Evolutionary conservation across 83 land plant species (phyloP).

Genomic region (Isoetes engelmannii): DNA sequence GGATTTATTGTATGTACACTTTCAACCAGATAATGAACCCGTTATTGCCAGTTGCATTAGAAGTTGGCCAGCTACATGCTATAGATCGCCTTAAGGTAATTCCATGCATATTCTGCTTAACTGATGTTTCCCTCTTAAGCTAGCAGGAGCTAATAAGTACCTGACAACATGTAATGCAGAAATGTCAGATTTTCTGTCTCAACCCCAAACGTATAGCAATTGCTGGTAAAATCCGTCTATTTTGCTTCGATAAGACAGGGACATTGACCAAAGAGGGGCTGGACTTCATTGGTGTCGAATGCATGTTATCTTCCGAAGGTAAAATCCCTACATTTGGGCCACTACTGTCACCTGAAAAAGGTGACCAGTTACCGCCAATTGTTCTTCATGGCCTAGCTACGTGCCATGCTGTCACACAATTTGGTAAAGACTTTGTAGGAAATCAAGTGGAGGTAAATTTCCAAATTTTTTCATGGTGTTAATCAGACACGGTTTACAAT

Average conservation of each 20-base stretch:
- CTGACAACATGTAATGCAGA: constrained; percentile 6
- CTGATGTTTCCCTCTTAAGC: neutral
- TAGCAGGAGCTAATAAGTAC: neutral
- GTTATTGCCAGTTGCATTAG: constrained; percentile 40
- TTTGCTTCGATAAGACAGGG: constrained; percentile 42
- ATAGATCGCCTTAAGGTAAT: constrained; percentile 36
- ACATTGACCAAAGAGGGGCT: constrained; percentile 42
- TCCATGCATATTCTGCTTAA: neutral
- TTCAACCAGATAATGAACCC: constrained; percentile 35
- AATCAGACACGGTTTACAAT: neutral
- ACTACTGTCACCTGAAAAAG: constrained; percentile 14
- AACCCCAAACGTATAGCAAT: constrained; percentile 44
- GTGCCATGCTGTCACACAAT: constrained; percentile 38
- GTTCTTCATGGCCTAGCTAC: constrained; percentile 32
- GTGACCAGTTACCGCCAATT: constrained; percentile 10
- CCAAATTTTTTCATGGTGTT: neutral
- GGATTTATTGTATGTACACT: constrained; percentile 38
- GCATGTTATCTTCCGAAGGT: constrained; percentile 2
- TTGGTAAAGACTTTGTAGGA: constrained; percentile 29
- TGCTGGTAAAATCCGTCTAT: constrained; percentile 41
- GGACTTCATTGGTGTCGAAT: constrained; percentile 35
- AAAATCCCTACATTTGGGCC: constrained; percentile 20
- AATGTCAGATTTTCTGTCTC: constrained; percentile 30
- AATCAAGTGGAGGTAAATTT: constrained; percentile 37
- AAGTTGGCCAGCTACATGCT: constrained; percentile 40